Percentiles rank a stretch among this genome's conserved stretches.
These are phyloP conservation scores for Flaveria ramosissima DNA, from an alignment of 129 eudicot genomes.

Conservation along the genomic window DNA sequence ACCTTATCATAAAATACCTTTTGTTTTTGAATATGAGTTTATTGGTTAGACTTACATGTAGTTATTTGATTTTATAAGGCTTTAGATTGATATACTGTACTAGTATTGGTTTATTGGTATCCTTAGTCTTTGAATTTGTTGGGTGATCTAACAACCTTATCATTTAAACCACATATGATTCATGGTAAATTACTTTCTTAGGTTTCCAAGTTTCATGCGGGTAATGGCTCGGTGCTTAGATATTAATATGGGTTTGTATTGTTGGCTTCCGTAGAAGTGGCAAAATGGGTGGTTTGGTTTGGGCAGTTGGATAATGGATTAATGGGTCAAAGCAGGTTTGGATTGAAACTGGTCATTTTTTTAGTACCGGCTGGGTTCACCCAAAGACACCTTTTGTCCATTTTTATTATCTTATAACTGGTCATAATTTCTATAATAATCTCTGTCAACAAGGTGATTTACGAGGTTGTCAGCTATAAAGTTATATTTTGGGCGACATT, in stretches of 20 bases:
- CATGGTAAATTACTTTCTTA: not conserved
- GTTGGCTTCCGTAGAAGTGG: too few relatives aligned
- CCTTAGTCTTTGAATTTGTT: too few relatives aligned
- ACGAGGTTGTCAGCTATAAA: not conserved
- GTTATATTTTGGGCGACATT: too few relatives aligned
- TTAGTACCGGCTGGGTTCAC: not conserved
- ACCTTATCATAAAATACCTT: not conserved
- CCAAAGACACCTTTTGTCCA: not conserved
- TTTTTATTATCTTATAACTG: not conserved
- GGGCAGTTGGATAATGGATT: not conserved
- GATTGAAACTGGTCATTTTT: not conserved
- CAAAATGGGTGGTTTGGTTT: not conserved
- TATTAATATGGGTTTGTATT: not conserved
- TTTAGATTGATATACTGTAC: too few relatives aligned
- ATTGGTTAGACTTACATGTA: too few relatives aligned
- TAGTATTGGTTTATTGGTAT: too few relatives aligned
- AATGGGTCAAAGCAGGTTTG: not conserved
- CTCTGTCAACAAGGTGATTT: not conserved
- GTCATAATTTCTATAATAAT: not conserved
- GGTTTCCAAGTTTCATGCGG: not conserved
- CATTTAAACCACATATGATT: not conserved
- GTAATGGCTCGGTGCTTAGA: constrained; percentile 1
- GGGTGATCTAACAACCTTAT: constrained; percentile 1
- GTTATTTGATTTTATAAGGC: too few relatives aligned
- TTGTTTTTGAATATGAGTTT: too few relatives aligned